phyloP scores from a whole-genome alignment of 2,329 filamentous ascomycete species.

The Aspergillus spinulosporus region DNA sequence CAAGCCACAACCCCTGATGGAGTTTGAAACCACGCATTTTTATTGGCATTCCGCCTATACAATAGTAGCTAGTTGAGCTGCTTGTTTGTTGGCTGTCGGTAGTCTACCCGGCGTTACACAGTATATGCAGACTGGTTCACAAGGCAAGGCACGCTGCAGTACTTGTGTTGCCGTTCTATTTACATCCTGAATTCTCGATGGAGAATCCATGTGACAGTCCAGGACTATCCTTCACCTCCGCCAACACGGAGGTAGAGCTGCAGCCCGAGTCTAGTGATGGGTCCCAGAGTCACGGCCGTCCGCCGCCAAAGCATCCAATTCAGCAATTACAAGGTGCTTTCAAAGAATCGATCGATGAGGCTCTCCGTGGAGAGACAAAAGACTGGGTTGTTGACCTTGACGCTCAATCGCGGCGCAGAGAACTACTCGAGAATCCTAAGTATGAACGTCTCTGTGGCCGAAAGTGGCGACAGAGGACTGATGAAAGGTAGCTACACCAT shows the following conservation, averaged over 20 bases:
- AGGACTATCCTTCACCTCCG: conserved; percentile 6
- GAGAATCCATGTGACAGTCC: conserved; percentile 2
- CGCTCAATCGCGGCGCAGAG: conserved; percentile 57
- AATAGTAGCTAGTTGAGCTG: conserved; percentile 1
- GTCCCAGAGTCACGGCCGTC: conserved; percentile 9
- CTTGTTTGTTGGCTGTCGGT: conserved; percentile 1
- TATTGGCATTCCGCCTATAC: conserved; percentile 11
- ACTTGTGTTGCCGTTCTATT: neutral
- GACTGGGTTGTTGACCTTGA: conserved; percentile 40
- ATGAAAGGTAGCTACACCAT: conserved; percentile 51
- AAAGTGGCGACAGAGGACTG: conserved; percentile 72
- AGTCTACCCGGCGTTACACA: neutral
- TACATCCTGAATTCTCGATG: conserved; percentile 5
- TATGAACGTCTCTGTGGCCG: conserved; percentile 71
- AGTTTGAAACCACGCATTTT: conserved; percentile 9
- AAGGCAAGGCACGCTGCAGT: neutral
- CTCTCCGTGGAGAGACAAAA: conserved; percentile 25
- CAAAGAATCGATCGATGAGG: conserved; percentile 48
- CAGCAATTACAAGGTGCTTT: conserved; percentile 47
- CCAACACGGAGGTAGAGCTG: conserved; percentile 5
- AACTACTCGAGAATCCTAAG: conserved; percentile 66
- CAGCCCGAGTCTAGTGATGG: conserved; percentile 7
- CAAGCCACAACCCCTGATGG: conserved; percentile 12
- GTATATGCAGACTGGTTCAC: neutral
- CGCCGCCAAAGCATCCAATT: conserved; percentile 42